A percentile compares a stretch with the other conserved stretches of the same genome.
phyloP scores from a whole-genome alignment of 2,329 filamentous ascomycete species.

The Cladosporium sp. region DNA sequence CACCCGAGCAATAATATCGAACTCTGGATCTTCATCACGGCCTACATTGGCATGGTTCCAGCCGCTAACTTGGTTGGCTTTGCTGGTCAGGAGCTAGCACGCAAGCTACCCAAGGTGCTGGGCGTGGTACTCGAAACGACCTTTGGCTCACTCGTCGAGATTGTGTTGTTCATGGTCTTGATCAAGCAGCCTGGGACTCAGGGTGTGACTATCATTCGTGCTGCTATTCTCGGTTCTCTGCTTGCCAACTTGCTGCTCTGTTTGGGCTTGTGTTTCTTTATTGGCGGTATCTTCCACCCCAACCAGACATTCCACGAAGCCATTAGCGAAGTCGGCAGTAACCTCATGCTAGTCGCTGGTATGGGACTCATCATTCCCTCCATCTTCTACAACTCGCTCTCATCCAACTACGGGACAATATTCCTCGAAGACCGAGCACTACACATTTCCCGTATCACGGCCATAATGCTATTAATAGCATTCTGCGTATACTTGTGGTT shows the following conservation, averaged over 20 bases:
- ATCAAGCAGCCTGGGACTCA: slow-evolving; percentile 44
- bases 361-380: slow-evolving; percentile 52
- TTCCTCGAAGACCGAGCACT: slow-evolving; percentile 56
- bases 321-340: slow-evolving; percentile 77
- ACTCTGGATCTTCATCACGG: slow-evolving; percentile 51
- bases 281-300: slow-evolving; percentile 68
- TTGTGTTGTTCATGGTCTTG: slow-evolving; percentile 78
- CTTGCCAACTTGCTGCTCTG: slow-evolving; percentile 80
- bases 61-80: slow-evolving; percentile 57
- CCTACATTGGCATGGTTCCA: slow-evolving; percentile 55
- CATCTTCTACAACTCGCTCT: slow-evolving; percentile 55
- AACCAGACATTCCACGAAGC: slow-evolving; percentile 73
- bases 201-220: slow-evolving; percentile 66
- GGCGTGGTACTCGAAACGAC: slow-evolving; percentile 58
- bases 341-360: slow-evolving; percentile 74
- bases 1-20: slow-evolving; percentile 30
- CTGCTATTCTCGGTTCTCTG: slow-evolving; percentile 80
- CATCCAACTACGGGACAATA: slow-evolving; percentile 9
- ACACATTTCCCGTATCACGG: slow-evolving; percentile 69
- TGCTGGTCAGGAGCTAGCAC: slow-evolving; percentile 69
- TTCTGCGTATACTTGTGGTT: slow-evolving; percentile 67
- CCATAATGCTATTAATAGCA: slow-evolving; percentile 70
- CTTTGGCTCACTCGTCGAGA: slow-evolving; percentile 74
- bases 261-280: slow-evolving; percentile 78
- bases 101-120: slow-evolving; percentile 73